Evolutionary conservation across 192 early-diverging fungal genomes (phyloP), one percentile per base, ranked within the genome.

Genomic region (Piromyces sp.): DNA sequence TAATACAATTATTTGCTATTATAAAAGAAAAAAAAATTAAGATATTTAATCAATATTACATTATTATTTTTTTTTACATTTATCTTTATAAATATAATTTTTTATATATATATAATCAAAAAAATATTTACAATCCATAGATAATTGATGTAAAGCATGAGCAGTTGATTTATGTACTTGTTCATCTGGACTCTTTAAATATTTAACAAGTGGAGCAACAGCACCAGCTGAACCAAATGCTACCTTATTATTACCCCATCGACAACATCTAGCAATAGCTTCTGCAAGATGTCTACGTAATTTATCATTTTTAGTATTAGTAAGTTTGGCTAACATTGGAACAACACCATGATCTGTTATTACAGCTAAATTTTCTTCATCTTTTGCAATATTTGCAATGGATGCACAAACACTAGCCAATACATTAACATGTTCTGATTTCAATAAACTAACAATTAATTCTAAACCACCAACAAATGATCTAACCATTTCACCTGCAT

Each of bases 291-390:
- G 90, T 82, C 88, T 90, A 13, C 91, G 85, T 33, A 92, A 85
- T 68, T 88, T 88, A 78, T 92, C 91, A 83, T 90, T 90, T 16
- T 86, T 85, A 13, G 88, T 89, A 82, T 88, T 87, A 30, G 89
- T 90, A 40, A 92, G 85, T 79, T 92, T 92, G 28, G 86, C 90
- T 30, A 92, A 86, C 90, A 92, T 90, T 13, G 90, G 90, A 6
- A 92, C 91, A 13, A 92, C 91, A 1, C 91, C 90, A 83, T 92
- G 91, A 84, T 92, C 91, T n/a, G 91, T 92, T 30, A 92, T 92
- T 14, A 92, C 91, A 22, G 91, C 91, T 80, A 92, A 83, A 85
- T 92, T 92, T 82, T 92, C 91, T 85, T 92, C 89, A 81, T 92
- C 91, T 83, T 89, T 90, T 26, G 91, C 90, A 83, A 92, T 92